Percentiles rank a stretch among this genome's conserved stretches.
Evolutionary conservation across 306 rosid species (phyloP).

Genomic region (Cucurbita argyrosperma): DNA sequence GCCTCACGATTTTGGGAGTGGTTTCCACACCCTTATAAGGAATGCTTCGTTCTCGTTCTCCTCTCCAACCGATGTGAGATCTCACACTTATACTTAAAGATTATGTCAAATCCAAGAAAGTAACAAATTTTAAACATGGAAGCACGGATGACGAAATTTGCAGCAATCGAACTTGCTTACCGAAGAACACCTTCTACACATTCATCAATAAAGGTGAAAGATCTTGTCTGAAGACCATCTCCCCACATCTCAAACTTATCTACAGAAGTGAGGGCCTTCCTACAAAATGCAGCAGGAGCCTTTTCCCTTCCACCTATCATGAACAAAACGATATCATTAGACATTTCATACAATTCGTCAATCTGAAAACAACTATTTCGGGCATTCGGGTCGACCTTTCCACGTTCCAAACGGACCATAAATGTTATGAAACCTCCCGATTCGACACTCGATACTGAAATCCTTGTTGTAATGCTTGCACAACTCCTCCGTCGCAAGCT

Average conservation of each 20-base stretch:
- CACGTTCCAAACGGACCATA: conserved; percentile 98
- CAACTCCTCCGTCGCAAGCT: conserved; percentile 97
- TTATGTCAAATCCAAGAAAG: neutral
- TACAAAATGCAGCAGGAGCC: conserved; percentile 98
- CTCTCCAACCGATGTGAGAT: too few species aligned
- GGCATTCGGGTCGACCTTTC: conserved; percentile 48
- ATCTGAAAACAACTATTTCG: neutral
- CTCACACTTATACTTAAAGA: too few species aligned
- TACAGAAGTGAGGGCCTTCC: conserved; percentile 60
- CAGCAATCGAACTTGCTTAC: conserved; percentile 22
- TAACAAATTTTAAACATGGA: neutral
- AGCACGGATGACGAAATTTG: neutral
- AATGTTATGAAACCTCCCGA: conserved; percentile 94
- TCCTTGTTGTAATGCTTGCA: conserved; percentile 94
- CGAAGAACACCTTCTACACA: conserved; percentile 99
- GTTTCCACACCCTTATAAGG: too few species aligned
- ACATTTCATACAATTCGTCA: neutral
- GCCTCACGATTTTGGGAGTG: too few species aligned
- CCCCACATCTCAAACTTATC: conserved; percentile 99
- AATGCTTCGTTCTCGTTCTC: too few species aligned
- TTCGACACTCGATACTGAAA: conserved; percentile 85
- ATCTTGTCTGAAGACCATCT: conserved; percentile 90
- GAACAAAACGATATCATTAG: conserved; percentile 2
- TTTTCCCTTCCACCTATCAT: conserved; percentile 88
- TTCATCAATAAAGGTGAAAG: conserved; percentile 96